Evolutionary conservation across 106 monocot genomes (phyloP).

Genomic region (Iris macrosiphon): DNA sequence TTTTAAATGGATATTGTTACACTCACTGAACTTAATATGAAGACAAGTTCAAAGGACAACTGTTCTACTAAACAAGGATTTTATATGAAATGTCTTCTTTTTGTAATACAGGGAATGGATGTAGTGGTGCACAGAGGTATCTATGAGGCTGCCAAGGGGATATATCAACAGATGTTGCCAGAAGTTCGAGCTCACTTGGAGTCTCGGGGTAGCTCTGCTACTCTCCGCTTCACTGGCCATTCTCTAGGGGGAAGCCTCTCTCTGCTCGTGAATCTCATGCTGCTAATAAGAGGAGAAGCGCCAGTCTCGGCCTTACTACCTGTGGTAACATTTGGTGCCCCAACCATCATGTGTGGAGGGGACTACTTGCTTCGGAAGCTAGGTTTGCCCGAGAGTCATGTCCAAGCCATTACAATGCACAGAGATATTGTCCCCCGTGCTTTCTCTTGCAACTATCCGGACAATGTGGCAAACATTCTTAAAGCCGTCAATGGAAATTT

Average conservation of each 20-base stretch:
- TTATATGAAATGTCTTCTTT: too few relatives aligned
- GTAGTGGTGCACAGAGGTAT: slow-evolving; percentile 91
- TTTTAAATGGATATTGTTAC: too few relatives aligned
- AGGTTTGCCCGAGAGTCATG: slow-evolving; percentile 60
- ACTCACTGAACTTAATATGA: too few relatives aligned
- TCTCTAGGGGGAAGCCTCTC: slow-evolving; percentile 83
- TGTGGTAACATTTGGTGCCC: slow-evolving; percentile 79
- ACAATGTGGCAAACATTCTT: slow-evolving; percentile 63
- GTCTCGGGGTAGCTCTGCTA: slow-evolving; percentile 32
- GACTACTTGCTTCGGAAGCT: slow-evolving; percentile 55
- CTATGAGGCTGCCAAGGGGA: slow-evolving; percentile 89
- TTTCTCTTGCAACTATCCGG: slow-evolving; percentile 86
- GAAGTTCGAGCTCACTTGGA: slow-evolving; percentile 47
- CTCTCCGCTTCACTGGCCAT: slow-evolving; percentile 77
- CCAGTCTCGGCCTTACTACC: slow-evolving; percentile 59
- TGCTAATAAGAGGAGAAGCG: slow-evolving; percentile 57
- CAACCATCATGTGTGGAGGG: slow-evolving; percentile 83
- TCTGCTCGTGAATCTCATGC: slow-evolving; percentile 68
- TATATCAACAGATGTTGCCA: slow-evolving; percentile 73
- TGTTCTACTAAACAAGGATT: too few relatives aligned
- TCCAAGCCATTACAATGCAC: slow-evolving; percentile 69
- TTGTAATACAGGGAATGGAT: slow-evolving; percentile 47
- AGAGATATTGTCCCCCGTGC: slow-evolving; percentile 88
- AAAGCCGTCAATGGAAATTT: slow-evolving; percentile 81
- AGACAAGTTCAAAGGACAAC: too few relatives aligned